These are phyloP conservation scores for Metschnikowia vanudenii DNA, from an alignment of 805 yeast genomes.

Conservation along the genomic window DNA sequence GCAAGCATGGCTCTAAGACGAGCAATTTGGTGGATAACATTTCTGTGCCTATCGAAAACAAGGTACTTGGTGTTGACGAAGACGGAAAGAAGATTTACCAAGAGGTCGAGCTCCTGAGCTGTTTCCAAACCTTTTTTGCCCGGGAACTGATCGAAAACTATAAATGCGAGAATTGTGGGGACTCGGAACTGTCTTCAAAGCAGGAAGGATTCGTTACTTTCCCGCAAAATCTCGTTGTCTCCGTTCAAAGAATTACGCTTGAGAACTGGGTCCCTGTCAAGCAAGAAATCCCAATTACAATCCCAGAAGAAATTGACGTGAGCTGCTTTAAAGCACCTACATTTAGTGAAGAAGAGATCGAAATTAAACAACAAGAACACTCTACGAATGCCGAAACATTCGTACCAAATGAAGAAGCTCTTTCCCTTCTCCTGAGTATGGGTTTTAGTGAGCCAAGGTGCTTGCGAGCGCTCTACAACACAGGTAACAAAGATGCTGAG, in stretches of 20 bases:
- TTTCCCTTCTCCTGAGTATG: constrained; percentile 66
- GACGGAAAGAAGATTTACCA: constrained; percentile 49
- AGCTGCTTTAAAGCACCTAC: constrained; percentile 41
- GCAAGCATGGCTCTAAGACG: constrained; percentile 60
- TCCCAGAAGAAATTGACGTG: constrained; percentile 48
- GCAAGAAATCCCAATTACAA: constrained; percentile 66
- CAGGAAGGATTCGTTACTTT: constrained; percentile 53
- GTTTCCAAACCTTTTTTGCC: constrained; percentile 45
- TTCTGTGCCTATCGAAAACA: constrained; percentile 55
- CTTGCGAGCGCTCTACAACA: constrained; percentile 63
- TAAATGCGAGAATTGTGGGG: constrained; percentile 56
- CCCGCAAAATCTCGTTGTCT: constrained; percentile 70
- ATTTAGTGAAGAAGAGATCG: constrained; percentile 28
- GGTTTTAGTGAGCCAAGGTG: constrained; percentile 79
- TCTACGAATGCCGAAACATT: constrained; percentile 29
- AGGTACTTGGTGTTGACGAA: constrained; percentile 36
- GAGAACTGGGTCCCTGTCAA: constrained; percentile 91
- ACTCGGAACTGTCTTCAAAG: constrained; percentile 30
- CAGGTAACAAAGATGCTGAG: constrained; percentile 66
- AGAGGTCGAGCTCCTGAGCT: constrained; percentile 47
- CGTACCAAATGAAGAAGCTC: constrained; percentile 52
- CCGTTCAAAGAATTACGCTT: constrained; percentile 76
- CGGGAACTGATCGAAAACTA: constrained; percentile 60
- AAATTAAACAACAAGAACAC: constrained; percentile 19
- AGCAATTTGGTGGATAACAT: constrained; percentile 60